These are phyloP conservation scores for Telopea speciosissima DNA, from an alignment of 177 flowering plant species.

Conservation along the genomic window DNA sequence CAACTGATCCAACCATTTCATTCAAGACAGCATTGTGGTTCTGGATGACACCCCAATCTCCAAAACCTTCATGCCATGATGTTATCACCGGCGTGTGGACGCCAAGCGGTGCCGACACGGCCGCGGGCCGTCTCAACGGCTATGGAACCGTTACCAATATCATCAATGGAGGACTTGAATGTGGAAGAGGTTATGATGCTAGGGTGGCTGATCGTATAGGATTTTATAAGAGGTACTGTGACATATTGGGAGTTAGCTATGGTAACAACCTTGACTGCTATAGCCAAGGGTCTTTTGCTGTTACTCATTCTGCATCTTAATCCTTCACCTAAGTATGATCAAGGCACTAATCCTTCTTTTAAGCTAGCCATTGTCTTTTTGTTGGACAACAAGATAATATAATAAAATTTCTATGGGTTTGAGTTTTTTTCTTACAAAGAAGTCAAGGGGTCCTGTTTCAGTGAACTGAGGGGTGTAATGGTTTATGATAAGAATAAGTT, in stretches of 20 bases:
- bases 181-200: slow-evolving; percentile 12
- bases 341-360: too few relatives aligned
- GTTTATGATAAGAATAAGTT: too few relatives aligned
- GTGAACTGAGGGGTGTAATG: too few relatives aligned
- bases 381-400: too few relatives aligned
- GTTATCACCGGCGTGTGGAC: slow-evolving; percentile 21
- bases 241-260: slow-evolving; percentile 7
- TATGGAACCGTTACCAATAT: slow-evolving; percentile 26
- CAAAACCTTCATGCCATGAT: slow-evolving; percentile 29
- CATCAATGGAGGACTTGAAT: slow-evolving; percentile 30
- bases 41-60: slow-evolving; percentile 31
- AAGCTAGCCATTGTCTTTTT: too few relatives aligned
- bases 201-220: slow-evolving; percentile 9
- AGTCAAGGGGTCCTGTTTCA: too few relatives aligned
- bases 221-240: slow-evolving; percentile 15
- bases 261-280: slow-evolving; percentile 12
- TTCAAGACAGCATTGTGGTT: slow-evolving; percentile 37
- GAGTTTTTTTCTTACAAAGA: too few relatives aligned
- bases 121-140: slow-evolving; percentile 17
- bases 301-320: too few relatives aligned
- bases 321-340: too few relatives aligned
- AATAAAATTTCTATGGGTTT: too few relatives aligned
- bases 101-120: slow-evolving; percentile 9
- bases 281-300: slow-evolving; percentile 7
- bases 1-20: slow-evolving; percentile 18